Base-by-base conservation (phyloP, 2,329 filamentous ascomycete species). In the Teratosphaeria zuluensis region DNA sequence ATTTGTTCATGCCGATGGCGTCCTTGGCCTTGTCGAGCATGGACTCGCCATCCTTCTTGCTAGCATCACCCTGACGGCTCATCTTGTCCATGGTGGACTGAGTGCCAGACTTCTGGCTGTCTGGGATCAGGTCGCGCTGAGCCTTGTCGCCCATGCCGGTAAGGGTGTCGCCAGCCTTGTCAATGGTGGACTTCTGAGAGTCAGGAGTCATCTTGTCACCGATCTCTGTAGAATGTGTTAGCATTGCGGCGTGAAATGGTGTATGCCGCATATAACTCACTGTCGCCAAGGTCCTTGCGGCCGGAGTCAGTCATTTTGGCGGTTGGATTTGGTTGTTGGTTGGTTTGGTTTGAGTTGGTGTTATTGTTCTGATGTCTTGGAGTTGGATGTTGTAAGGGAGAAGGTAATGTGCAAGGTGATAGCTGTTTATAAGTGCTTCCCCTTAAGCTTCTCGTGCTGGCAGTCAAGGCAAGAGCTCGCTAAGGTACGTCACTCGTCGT, bases 221-320 rank as follows among this genome's bases (percentile, higher is more conserved):
- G 62, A 78, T 74, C 80, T 84, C 80, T 74, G 76, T 69, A 53
- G 51, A 38, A 51, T 24, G 21, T 62, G 66, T 70, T 59, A 70
- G 66, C 60, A 31, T 4, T 11, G n/a, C 8, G 58, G 12, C 31
- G 19, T 4, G 52, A 21, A 21, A n/a, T 19, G 38, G 59, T 52
- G 46, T 53, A 30, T 42, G 48, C 30, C 46, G 6, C 12, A 24
- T 31, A 57, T 32, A 57, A 66, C 69, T 56, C 65, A 73, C 75
- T 81, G 71, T 76, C 77, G 65, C 72, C 68, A 73, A 83, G 79
- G 74, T 83, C 81, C 75, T 86, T 85, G 81, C 83, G 82, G 69
- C 77, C 78, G 66, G 73, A 57, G 75, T 85, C 83, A 78, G 83
- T 81, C 82, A 60, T 60, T 53, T 63, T 69, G 61, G 56, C 65